These are phyloP conservation scores for Yamadazyma triangularis DNA, from an alignment of 1,139 yeast genomes.

Conservation along the genomic window DNA sequence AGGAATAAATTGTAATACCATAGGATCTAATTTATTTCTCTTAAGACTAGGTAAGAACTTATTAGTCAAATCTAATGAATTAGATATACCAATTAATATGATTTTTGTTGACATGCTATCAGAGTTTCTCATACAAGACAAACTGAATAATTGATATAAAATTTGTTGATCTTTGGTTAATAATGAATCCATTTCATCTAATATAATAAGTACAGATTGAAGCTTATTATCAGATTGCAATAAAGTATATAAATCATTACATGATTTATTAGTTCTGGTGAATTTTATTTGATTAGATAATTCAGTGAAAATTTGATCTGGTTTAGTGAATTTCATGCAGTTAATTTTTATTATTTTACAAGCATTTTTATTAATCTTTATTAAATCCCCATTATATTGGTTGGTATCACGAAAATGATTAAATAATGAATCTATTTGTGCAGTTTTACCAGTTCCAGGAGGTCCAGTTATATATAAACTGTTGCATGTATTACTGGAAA, in stretches of 20 bases:
- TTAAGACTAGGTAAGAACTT: slow-evolving; percentile 78
- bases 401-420: slow-evolving; percentile 6
- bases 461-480: slow-evolving; percentile 95
- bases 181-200: slow-evolving; percentile 89
- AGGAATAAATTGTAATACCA: slow-evolving; percentile 72
- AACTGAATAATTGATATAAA: slow-evolving; percentile 70
- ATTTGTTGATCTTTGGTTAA: slow-evolving; percentile 71
- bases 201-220: slow-evolving; percentile 43
- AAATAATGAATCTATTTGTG: slow-evolving; percentile 53
- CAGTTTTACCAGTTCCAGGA: slow-evolving; percentile 97
- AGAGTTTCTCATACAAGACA: slow-evolving; percentile 44
- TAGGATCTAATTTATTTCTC: slow-evolving; percentile 65
- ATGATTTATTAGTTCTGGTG: slow-evolving; percentile 21
- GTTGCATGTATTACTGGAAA: slow-evolving; percentile 40
- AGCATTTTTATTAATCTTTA: slow-evolving; percentile 3
- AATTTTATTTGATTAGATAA: slow-evolving; percentile 35
- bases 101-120: slow-evolving; percentile 41
- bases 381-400: slow-evolving; percentile 1
- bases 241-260: slow-evolving; percentile 18
- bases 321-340: slow-evolving; percentile 68
- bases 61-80: slow-evolving; percentile 86
- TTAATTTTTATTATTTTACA: slow-evolving; percentile 51
- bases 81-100: slow-evolving; percentile 81
- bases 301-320: slow-evolving; percentile 55
- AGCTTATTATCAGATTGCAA: slow-evolving; percentile 4